Conservation (phyloP, 176 grass and related monocot species). For the Carex scoparia region DNA sequence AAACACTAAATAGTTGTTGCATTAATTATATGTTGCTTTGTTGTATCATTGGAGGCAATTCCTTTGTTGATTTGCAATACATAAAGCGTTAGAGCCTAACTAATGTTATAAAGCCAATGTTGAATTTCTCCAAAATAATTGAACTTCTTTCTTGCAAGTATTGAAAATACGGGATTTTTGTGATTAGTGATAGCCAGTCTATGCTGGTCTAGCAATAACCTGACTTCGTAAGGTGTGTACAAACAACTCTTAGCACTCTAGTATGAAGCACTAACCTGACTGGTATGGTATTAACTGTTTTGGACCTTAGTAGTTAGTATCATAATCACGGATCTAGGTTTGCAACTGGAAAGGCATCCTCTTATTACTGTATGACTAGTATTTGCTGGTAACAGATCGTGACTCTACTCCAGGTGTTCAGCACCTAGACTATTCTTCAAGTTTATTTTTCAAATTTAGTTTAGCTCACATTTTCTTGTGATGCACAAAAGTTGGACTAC, state of each 20-base stretch:
- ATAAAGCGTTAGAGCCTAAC: background rate
- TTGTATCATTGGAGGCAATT: no score
- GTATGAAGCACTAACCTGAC: background rate
- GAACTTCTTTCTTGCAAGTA: background rate
- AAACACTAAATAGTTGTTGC: no score
- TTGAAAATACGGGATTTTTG: background rate
- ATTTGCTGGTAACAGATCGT: no score
- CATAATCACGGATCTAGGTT: background rate
- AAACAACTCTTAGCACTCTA: background rate
- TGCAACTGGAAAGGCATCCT: background rate
- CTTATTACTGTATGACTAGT: no score
- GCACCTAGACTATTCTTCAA: background rate
- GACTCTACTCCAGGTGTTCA: background rate
- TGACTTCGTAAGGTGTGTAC: no score
- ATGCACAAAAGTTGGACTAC: background rate
- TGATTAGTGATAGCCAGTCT: background rate
- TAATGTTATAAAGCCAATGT: background rate
- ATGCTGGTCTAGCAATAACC: background rate
- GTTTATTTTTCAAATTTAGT: background rate
- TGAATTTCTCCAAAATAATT: background rate
- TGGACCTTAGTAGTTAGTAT: background rate
- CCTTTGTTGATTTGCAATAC: no score
- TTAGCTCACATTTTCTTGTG: background rate
- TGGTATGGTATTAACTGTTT: background rate
- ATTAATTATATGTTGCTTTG: no score